Base-by-base conservation (phyloP, 2,329 filamentous ascomycete species). In the Emmonsiellopsis sp. region DNA sequence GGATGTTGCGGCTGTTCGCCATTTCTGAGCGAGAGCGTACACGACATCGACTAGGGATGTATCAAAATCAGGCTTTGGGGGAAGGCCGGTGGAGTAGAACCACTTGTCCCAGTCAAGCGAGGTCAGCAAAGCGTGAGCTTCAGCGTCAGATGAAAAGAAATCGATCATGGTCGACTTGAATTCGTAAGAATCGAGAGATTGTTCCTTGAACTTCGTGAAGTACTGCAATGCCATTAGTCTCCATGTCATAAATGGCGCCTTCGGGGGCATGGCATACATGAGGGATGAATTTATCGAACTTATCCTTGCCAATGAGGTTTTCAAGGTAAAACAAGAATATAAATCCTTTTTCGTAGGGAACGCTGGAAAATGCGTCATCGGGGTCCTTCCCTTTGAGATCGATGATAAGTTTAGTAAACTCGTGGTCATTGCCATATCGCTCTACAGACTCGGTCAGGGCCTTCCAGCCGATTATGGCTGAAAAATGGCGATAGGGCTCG, bases 261-360 rank as follows among this genome's bases (percentile, higher is more conserved):
- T 5, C 9, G 11, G 52, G 30, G 20, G 42, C 37, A 40, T 6
- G 15, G 59, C 67, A 20, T 67, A 75, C 74, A 70, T 95, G 84
- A 13, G 91, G 90, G 65, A 97, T 96, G 71, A 97, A 98, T 62
- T 84, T 86, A 76, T 97, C 89, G 74, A 93, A 98, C 67, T 87
- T 86, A n/a, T 85, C 79, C 56, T 87, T 86, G 37, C 89, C 88
- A 3, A 97, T 79, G 1, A 95, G 76, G 46, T 85, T 86, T 64
- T 98, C 93, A 11, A 98, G 83, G 63, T 91, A 85, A 70, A 90
- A 96, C 45, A 98, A 78, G 70, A 97, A 94, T 65, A 88, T 87
- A 72, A 95, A 97, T 3, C 92, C 92, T 73, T 98, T 97, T 68
- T 97, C 92, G 64, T 98, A 98, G 0, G 93, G 90, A 35, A 97